Conservation (phyloP, 495 filamentous ascomycete species). For the Lophiotrema nucula region DNA sequence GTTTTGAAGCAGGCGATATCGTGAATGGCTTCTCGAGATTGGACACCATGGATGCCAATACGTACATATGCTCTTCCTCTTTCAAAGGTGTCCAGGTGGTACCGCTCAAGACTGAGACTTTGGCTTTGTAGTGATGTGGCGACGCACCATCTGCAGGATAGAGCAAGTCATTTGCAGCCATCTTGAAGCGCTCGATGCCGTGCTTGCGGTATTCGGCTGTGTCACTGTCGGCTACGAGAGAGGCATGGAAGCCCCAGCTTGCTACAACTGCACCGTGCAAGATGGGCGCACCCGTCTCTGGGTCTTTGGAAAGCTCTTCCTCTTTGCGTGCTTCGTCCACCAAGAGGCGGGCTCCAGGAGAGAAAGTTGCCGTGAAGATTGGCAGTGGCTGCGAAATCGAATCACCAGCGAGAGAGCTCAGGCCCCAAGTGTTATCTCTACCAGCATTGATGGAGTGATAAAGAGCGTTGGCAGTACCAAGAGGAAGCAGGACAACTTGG, state of each 20-base stretch:
- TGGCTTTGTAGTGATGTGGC: constrained; percentile 68
- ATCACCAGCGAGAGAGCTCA: constrained; percentile 52
- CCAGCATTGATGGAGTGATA: constrained; percentile 62
- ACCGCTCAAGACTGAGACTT: constrained; percentile 47
- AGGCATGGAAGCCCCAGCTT: constrained; percentile 84
- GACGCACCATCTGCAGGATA: constrained; percentile 55
- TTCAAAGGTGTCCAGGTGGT: constrained; percentile 39
- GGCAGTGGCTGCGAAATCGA: constrained; percentile 32
- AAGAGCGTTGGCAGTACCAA: constrained; percentile 89
- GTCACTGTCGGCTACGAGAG: constrained; percentile 84
- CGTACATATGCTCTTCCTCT: constrained; percentile 62
- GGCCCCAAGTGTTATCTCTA: constrained; percentile 45
- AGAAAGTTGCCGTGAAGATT: constrained; percentile 57
- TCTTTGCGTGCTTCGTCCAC: constrained; percentile 46
- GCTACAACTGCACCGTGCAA: constrained; percentile 75
- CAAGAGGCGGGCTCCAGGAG: constrained; percentile 57
- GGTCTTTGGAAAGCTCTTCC: constrained; percentile 34
- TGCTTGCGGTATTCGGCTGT: constrained; percentile 70
- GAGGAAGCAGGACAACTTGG: constrained; percentile 63
- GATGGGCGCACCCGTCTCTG: constrained; percentile 10
- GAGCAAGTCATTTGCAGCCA: constrained; percentile 75
- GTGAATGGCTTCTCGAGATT: constrained; percentile 76
- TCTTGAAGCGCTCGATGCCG: constrained; percentile 74
- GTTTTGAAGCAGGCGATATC: constrained; percentile 68
- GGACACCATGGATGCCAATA: constrained; percentile 70